Conservation (phyloP, 805 yeast genomes). For the Teunomyces pallodes region DNA sequence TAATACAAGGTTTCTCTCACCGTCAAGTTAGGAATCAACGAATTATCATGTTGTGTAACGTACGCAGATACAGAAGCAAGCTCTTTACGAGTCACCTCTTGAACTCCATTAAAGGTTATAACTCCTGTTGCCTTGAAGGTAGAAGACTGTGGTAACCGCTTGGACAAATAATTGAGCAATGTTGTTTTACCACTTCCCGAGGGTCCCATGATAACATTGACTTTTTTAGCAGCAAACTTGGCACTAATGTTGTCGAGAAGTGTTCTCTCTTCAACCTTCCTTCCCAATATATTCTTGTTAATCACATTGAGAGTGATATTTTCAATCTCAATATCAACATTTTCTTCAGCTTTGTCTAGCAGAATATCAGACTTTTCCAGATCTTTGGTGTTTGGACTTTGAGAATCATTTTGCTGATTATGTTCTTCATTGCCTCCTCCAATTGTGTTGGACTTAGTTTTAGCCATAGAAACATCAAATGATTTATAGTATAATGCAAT, state of each 20-base stretch:
- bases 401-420: neutral
- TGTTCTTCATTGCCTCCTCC: conserved; percentile 18
- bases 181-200: conserved; percentile 80
- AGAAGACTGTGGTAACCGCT: conserved; percentile 40
- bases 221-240: conserved; percentile 48
- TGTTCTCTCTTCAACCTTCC: conserved; percentile 7
- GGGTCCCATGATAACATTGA: conserved; percentile 78
- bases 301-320: conserved; percentile 8
- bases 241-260: conserved; percentile 48
- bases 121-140: conserved; percentile 23
- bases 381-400: neutral
- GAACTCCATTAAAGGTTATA: conserved; percentile 25
- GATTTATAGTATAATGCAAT: conserved; percentile 47
- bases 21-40: conserved; percentile 66
- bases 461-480: conserved; percentile 52
- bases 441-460: conserved; percentile 30
- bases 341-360: neutral
- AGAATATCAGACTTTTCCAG: neutral
- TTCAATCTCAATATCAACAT: conserved; percentile 8
- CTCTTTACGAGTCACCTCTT: conserved; percentile 20
- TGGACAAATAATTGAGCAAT: conserved; percentile 59
- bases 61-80: conserved; percentile 54
- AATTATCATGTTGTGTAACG: conserved; percentile 80
- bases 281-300: neutral
- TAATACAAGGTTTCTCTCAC: conserved; percentile 73